These are phyloP conservation scores for Posidonia australis DNA, from an alignment of 106 monocot species.

Conservation along the genomic window DNA sequence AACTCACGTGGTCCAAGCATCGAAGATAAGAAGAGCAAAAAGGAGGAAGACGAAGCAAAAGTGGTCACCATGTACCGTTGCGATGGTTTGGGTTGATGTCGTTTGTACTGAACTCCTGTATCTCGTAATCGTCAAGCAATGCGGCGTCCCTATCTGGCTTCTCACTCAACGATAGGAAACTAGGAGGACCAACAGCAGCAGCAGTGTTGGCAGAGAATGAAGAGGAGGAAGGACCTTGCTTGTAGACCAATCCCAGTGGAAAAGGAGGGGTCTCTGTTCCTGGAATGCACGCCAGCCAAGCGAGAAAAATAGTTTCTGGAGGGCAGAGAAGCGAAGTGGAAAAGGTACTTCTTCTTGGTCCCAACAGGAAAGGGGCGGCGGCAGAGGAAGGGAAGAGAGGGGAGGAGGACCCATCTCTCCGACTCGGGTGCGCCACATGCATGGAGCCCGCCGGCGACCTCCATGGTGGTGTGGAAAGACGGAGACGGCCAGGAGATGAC, in stretches of 20 bases:
- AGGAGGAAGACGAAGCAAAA: neutral
- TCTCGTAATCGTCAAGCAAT: constrained; percentile 74
- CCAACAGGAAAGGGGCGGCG: too few relatives aligned
- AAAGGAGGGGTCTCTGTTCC: neutral
- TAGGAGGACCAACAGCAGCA: too few relatives aligned
- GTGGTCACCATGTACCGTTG: constrained; percentile 39
- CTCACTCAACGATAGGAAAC: constrained; percentile 49
- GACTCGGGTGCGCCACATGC: neutral
- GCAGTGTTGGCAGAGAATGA: too few relatives aligned
- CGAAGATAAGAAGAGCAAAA: neutral
- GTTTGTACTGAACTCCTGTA: constrained; percentile 53
- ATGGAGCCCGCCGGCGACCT: neutral
- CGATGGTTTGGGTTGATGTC: constrained; percentile 34
- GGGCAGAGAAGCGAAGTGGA: neutral
- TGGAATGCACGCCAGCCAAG: neutral
- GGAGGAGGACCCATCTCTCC: neutral
- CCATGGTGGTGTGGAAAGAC: neutral
- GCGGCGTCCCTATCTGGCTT: constrained; percentile 67
- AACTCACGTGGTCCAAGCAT: too few relatives aligned
- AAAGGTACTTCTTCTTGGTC: constrained; percentile 1
- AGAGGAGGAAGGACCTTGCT: constrained; percentile 4
- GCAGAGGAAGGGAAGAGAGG: constrained; percentile 1
- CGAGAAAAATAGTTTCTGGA: neutral
- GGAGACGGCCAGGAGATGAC: too few relatives aligned
- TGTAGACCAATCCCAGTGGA: constrained; percentile 2